phyloP scores from a whole-genome alignment of 441 rosid species.

The Gossypium lobatum region DNA sequence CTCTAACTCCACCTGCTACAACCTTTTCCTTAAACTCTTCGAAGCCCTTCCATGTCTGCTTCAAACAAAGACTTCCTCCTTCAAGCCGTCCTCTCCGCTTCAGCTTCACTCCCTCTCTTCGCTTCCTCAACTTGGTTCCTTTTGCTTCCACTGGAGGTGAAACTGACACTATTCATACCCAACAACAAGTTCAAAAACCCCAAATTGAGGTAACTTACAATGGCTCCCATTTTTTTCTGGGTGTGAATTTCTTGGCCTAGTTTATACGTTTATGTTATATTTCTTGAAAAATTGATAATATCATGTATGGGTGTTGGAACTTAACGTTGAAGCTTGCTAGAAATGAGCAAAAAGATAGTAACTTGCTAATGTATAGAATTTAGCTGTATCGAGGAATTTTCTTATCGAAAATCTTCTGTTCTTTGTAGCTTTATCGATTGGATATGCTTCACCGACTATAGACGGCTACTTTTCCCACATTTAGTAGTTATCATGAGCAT shows the following conservation, averaged over 20 bases:
- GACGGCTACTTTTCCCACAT: background rate
- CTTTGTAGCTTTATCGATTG: background rate
- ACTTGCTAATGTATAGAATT: background rate
- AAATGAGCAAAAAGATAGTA: background rate
- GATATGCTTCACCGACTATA: background rate
- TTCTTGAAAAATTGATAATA: background rate
- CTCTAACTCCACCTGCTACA: conserved; percentile 19
- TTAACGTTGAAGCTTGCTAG: background rate
- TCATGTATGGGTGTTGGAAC: background rate
- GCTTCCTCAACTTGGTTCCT: conserved; percentile 38
- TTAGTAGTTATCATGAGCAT: background rate
- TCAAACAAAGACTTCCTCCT: conserved; percentile 30
- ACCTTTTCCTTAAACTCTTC: conserved; percentile 21
- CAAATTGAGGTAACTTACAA: conserved; percentile 51
- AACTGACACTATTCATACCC: conserved; percentile 42
- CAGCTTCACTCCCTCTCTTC: conserved; percentile 25
- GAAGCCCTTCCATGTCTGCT: conserved; percentile 32
- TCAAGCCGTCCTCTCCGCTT: conserved; percentile 25
- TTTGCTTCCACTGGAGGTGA: conserved; percentile 62
- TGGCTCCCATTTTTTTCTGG: background rate
- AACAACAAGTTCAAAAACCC: conserved; percentile 44
- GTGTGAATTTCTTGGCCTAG: background rate
- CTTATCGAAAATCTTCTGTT: background rate
- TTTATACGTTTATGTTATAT: background rate
- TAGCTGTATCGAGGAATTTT: background rate